phyloP scores from a whole-genome alignment of 164 flowering plant genomes.

The Annona cherimola region DNA sequence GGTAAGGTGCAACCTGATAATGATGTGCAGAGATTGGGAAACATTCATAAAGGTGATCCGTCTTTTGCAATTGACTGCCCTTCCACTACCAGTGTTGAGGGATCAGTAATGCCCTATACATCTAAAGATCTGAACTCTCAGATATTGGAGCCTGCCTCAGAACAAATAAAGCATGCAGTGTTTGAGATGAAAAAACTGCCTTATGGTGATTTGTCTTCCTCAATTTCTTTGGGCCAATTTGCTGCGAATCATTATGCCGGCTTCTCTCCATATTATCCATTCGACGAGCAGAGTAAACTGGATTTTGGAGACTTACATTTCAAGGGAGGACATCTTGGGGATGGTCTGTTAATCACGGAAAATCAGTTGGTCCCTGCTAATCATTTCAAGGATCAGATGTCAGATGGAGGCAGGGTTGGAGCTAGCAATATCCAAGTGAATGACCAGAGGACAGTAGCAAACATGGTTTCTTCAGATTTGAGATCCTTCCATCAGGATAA shows the following conservation, averaged over 20 bases:
- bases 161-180: slow-evolving; percentile 12
- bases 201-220: not conserved
- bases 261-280: slow-evolving; percentile 19
- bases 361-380: slow-evolving; percentile 12
- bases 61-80: slow-evolving; percentile 14
- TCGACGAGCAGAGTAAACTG: slow-evolving; percentile 17
- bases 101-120: slow-evolving; percentile 12
- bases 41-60: slow-evolving; percentile 22
- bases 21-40: slow-evolving; percentile 32
- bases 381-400: slow-evolving; percentile 19
- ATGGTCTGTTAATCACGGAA: slow-evolving; percentile 2
- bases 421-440: slow-evolving; percentile 15
- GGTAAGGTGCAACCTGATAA: slow-evolving; percentile 29
- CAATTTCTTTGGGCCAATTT: slow-evolving; percentile 15
- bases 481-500: slow-evolving; percentile 35
- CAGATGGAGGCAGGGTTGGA: slow-evolving; percentile 13
- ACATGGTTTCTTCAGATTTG: slow-evolving; percentile 24
- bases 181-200: slow-evolving; percentile 1
- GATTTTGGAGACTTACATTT: slow-evolving; percentile 10
- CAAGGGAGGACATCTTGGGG: slow-evolving; percentile 6
- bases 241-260: slow-evolving; percentile 17
- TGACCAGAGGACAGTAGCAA: slow-evolving; percentile 12
- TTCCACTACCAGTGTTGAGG: slow-evolving; percentile 17
- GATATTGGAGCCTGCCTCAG: slow-evolving; percentile 14
- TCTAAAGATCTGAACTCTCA: slow-evolving; percentile 22